A percentile compares a stretch with the other conserved stretches of the same genome.
Conservation (phyloP, 2,329 filamentous ascomycete genomes). For the Aspergillus ustus region DNA sequence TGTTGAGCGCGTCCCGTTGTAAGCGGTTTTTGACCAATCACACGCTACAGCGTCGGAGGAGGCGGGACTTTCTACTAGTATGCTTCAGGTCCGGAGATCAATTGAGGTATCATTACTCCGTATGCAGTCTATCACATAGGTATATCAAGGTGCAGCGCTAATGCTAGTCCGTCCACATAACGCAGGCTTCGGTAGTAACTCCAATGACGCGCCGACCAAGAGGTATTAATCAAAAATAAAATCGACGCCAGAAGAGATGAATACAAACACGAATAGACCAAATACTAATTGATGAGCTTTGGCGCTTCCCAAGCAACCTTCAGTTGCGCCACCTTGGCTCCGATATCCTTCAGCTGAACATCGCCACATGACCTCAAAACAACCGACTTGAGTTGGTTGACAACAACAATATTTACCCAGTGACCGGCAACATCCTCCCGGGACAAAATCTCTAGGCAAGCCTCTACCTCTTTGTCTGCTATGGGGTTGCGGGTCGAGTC, state of each 20-base stretch:
- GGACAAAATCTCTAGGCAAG: constrained; percentile 54
- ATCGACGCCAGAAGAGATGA: constrained; percentile 17
- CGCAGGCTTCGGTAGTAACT: constrained; percentile 30
- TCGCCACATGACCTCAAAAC: constrained; percentile 50
- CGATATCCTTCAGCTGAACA: constrained; percentile 42
- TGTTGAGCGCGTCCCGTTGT: constrained; percentile 24
- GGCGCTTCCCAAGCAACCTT: constrained; percentile 34
- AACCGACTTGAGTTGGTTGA: constrained; percentile 51
- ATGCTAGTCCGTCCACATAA: constrained; percentile 20
- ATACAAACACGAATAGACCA: constrained; percentile 9
- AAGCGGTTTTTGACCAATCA: constrained; percentile 24
- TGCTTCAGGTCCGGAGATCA: neutral
- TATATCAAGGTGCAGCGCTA: constrained; percentile 27
- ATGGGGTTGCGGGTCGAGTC: constrained; percentile 65
- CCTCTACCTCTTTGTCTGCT: constrained; percentile 52
- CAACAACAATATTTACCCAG: constrained; percentile 55
- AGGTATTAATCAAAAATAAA: constrained; percentile 23
- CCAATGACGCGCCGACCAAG: constrained; percentile 31
- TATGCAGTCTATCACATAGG: constrained; percentile 13
- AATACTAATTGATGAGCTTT: constrained; percentile 15
- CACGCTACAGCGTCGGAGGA: neutral
- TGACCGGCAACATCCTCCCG: constrained; percentile 52
- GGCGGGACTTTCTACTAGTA: neutral
- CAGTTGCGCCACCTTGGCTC: constrained; percentile 35
- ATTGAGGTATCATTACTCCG: constrained; percentile 12